Percentiles rank a stretch among this genome's conserved stretches.
Conservation (phyloP, 179 eudicot species). For the Heliamphora pulchella region DNA sequence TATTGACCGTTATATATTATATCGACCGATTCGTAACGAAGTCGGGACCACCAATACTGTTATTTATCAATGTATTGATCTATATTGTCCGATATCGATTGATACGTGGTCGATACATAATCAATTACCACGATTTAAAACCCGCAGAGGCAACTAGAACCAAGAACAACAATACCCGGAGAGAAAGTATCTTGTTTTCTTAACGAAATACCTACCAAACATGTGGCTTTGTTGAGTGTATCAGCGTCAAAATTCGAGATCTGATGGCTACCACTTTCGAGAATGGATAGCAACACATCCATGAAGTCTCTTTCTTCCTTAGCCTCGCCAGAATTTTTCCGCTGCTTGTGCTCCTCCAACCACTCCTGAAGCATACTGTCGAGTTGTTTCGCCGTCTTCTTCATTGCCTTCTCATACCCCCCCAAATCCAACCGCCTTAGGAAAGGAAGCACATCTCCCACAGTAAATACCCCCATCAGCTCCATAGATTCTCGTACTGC, state of each 20-base stretch:
- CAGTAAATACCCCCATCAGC: slow-evolving; percentile 15
- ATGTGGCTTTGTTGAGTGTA: slow-evolving; percentile 15
- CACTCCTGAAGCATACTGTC: slow-evolving; percentile 17
- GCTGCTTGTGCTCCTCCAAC: slow-evolving; percentile 27
- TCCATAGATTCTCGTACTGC: slow-evolving; percentile 15
- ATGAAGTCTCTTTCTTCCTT: slow-evolving; percentile 6
- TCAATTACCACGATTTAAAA: too few relatives aligned
- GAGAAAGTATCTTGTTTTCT: too few relatives aligned
- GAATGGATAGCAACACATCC: slow-evolving; percentile 1
- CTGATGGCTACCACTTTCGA: background rate
- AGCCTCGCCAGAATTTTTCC: background rate
- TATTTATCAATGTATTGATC: too few relatives aligned
- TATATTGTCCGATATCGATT: too few relatives aligned
- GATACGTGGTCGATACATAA: too few relatives aligned
- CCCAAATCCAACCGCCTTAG: slow-evolving; percentile 27
- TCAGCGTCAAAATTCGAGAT: slow-evolving; percentile 4
- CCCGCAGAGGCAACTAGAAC: too few relatives aligned
- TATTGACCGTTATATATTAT: too few relatives aligned
- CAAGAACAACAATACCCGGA: too few relatives aligned
- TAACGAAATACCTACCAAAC: slow-evolving; percentile 8
- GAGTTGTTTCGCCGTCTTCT: slow-evolving; percentile 8
- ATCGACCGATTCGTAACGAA: too few relatives aligned
- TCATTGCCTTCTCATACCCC: slow-evolving; percentile 24
- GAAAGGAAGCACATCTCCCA: slow-evolving; percentile 28
- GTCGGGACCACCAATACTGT: too few relatives aligned